Base-by-base conservation (phyloP, 2,329 filamentous ascomycete species). In the Calonectria ilicicola region DNA sequence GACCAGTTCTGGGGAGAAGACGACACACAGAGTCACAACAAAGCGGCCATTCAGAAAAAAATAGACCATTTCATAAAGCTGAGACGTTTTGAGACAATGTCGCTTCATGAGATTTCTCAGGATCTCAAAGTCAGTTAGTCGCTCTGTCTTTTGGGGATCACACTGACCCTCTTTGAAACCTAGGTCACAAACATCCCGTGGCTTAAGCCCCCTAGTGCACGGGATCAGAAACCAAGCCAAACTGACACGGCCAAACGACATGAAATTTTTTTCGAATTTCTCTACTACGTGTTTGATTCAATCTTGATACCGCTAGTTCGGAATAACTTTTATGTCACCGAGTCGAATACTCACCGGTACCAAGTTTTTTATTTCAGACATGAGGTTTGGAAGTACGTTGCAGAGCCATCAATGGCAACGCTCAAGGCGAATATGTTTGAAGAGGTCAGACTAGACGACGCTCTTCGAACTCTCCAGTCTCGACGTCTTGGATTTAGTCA, bases 221-320 rank as follows among this genome's bases (percentile, higher is more conserved):
- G 81, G 17, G 82, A 81, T 2, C 79, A 82, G 12, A 96, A 93
- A 67, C 86, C 93, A 63, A 93, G 93, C 72, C 86, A 88, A 72
- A 92, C 93, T 0, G 96, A 98, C 80, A 86, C 90, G 35, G 84
- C 86, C 8, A 98, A 98, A 83, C 92, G 96, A 14, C 87, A 86
- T 29, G 94, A 98, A 80, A 88, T 98, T 0, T 90, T 98, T 62
- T 85, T 92, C 66, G 97, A 99, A 82, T 92, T 98, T 70, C 79
- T 98, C 8, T 98, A 98, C 84, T 99, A 96, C 81, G 76, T 98
- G 5, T 97, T 99, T 79, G 97, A 99, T 83, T 98, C 96, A 0
- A 88, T 98, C 26, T 81, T 99, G 69, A 94, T 98, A 78, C 96
- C 97, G 12, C 88, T 99, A 9, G 90, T 98, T 60, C 91, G 94